A percentile compares a stretch with the other conserved stretches of the same genome.
Conservation (phyloP, 331 rosid genomes). For the Dryas integrifolia region DNA sequence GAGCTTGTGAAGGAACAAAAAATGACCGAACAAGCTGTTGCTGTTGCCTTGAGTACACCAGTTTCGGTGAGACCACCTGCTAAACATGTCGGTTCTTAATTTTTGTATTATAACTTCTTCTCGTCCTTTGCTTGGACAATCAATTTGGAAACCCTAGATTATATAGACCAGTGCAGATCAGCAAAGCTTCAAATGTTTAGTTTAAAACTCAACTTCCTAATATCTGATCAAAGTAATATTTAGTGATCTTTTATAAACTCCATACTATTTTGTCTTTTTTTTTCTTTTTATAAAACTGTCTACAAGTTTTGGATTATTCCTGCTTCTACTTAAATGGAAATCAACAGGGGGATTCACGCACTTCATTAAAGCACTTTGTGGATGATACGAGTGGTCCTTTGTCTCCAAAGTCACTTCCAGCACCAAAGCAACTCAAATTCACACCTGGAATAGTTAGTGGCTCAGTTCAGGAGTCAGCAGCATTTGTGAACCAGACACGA, state of each 20-base stretch:
- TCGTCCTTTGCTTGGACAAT: constrained; percentile 2
- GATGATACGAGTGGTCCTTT: constrained; percentile 65
- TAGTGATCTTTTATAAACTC: background rate
- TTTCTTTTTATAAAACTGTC: background rate
- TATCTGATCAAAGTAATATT: background rate
- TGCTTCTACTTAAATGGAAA: background rate
- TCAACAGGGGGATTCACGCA: constrained; percentile 49
- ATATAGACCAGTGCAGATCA: constrained; percentile 13
- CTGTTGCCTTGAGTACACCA: constrained; percentile 44
- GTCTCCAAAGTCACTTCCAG: constrained; percentile 68
- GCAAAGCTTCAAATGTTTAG: background rate
- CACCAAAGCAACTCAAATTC: constrained; percentile 81
- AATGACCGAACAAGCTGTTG: constrained; percentile 46
- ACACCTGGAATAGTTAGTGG: constrained; percentile 75
- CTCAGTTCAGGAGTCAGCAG: constrained; percentile 40
- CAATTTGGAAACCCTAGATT: background rate
- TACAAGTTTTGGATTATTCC: background rate
- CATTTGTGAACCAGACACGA: constrained; percentile 49
- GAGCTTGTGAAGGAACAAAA: constrained; percentile 63
- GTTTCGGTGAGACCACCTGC: constrained; percentile 44
- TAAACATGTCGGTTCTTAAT: constrained; percentile 9
- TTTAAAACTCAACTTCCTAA: background rate
- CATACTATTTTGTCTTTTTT: background rate
- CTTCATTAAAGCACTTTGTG: constrained; percentile 57
- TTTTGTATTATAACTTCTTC: constrained; percentile 4